phyloP scores from a whole-genome alignment of 768 basidiomycete genomes.

The Boletus sensibilis region DNA sequence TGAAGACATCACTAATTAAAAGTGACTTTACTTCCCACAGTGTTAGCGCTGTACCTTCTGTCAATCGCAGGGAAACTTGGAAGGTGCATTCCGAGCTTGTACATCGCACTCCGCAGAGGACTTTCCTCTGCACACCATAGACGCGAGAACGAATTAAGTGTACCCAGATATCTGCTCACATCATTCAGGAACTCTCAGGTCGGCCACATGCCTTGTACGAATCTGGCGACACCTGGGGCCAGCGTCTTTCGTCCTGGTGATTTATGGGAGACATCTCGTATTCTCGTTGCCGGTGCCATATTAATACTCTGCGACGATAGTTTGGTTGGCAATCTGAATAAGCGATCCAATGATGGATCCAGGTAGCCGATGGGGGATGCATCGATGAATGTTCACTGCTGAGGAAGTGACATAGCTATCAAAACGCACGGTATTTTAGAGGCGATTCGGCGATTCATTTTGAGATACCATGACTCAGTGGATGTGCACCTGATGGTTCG shows the following conservation, averaged over 20 bases:
- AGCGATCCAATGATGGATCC: background rate
- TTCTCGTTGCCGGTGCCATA: background rate
- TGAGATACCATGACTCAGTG: background rate
- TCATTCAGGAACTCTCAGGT: background rate
- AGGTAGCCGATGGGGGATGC: no score
- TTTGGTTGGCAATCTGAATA: background rate
- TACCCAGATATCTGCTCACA: background rate
- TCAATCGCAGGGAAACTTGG: background rate
- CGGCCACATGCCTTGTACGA: background rate
- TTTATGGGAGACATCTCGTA: background rate
- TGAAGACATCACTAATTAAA: no score
- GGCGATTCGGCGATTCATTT: background rate
- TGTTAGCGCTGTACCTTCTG: background rate
- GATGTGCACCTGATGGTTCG: background rate
- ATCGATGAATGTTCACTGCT: no score
- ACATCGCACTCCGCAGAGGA: background rate
- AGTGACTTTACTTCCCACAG: no score
- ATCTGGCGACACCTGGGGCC: background rate
- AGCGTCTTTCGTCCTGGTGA: background rate
- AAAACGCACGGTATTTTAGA: background rate
- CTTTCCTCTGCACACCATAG: background rate
- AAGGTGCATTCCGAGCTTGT: background rate
- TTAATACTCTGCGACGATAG: background rate
- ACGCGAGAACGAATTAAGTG: background rate
- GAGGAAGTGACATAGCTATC: background rate